Evolutionary conservation across 345 rosid genomes (phyloP), one percentile per base, ranked within the genome.

Genomic region (Aegle marmelos): DNA sequence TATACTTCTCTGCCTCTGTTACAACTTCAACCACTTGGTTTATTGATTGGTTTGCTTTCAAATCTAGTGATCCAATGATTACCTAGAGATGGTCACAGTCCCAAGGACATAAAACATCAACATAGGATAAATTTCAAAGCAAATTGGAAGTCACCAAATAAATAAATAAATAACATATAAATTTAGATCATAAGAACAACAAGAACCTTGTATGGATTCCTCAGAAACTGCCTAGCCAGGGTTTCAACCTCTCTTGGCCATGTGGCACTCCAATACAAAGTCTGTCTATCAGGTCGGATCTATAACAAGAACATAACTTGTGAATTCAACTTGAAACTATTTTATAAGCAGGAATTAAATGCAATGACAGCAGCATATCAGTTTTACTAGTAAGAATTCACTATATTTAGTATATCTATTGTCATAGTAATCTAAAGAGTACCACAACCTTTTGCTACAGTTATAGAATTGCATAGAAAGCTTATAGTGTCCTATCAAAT

Each of bases 241-340:
- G 89, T 79, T 82, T 91, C 98, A 84, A 95, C 98, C 78, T 93
- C 99, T 78, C 84, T 92, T 61, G 98, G 99, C 99, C 99, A 95
- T 78, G 99, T 95, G 75, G 99, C 99, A 86, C 99, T 95, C 99
- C 99, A 96, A 75, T 90, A 93, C 70, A 96, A 83, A 39, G 98
- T 96, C 79, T 96, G 98, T 76, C 99, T 89, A 83, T 96, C 99
- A 65, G 99, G 99, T 74, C 98, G 94, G 78, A 94, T 91, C 99
- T 96, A 88, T 68, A 36, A 66, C 6, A 79, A 34, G 62, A 39
- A 78, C 33, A 68, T 10, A 68, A 2, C 17, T 50, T 78, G 78
- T 48, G 50, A 28, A 45, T 63, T 62, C 68, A 59, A 54, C 56
- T 67, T 69, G 50, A 72, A 60, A 7, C 60, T 30, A 33, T 39